phyloP scores from a whole-genome alignment of 1,284 basidiomycete genomes.

The Baeospora myosura region DNA sequence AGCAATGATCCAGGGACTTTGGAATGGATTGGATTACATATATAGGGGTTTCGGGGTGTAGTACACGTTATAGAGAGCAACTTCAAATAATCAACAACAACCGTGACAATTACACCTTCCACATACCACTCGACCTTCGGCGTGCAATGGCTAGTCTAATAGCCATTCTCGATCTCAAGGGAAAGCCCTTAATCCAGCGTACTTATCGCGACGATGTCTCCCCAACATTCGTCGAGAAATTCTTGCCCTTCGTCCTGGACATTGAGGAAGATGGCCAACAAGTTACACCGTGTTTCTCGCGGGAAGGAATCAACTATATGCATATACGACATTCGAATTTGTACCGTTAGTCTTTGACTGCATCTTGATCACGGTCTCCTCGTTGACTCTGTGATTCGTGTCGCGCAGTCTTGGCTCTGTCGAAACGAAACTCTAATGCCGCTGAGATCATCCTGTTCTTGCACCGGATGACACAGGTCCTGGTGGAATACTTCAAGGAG shows the following conservation, averaged over 20 bases:
- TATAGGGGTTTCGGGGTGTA: no score
- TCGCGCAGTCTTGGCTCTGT: constrained; percentile 81
- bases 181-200: constrained; percentile 97
- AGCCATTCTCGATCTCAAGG: constrained; percentile 96
- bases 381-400: neutral
- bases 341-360: constrained; percentile 62
- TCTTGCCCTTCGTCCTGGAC: constrained; percentile 91
- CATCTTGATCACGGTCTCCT: constrained; percentile 1
- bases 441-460: constrained; percentile 96
- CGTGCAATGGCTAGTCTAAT: constrained; percentile 61
- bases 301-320: constrained; percentile 94
- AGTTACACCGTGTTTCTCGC: constrained; percentile 92
- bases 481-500: constrained; percentile 99
- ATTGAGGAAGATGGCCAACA: constrained; percentile 96
- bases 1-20: neutral
- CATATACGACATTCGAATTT: constrained; percentile 98
- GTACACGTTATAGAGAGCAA: no score
- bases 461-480: constrained; percentile 82
- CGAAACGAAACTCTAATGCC: constrained; percentile 94
- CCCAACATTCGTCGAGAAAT: constrained; percentile 83
- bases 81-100: no score
- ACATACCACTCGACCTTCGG: no score
- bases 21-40: no score
- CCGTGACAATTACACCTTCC: no score
- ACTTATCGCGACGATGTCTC: constrained; percentile 96